phyloP scores from a whole-genome alignment of 805 yeast species.

The Saccharomyces eubayanus region DNA sequence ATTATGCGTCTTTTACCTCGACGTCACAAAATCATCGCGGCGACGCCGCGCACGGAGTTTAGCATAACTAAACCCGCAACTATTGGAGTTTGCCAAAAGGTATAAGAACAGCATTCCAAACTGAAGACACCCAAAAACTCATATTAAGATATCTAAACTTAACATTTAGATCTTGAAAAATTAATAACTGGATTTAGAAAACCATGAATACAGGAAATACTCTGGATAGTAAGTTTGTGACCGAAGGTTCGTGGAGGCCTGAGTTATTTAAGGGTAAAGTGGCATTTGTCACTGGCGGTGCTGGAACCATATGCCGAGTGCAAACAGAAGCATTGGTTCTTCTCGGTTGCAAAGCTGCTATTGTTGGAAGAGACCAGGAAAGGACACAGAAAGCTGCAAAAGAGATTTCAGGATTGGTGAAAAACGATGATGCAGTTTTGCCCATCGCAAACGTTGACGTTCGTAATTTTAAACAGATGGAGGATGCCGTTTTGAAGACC shows the following conservation, averaged over 20 bases:
- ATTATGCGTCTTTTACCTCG: not conserved
- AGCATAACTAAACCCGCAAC: not conserved
- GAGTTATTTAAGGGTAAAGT: slow-evolving; percentile 76
- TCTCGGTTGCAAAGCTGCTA: slow-evolving; percentile 81
- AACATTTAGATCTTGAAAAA: not conserved
- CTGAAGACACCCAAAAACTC: not conserved
- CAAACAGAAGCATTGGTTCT: slow-evolving; percentile 78
- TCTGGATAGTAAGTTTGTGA: slow-evolving; percentile 24
- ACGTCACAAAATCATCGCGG: not conserved
- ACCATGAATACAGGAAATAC: slow-evolving; percentile 19
- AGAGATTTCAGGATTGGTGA: slow-evolving; percentile 45
- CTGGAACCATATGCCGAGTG: slow-evolving; percentile 89
- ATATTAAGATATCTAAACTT: not conserved
- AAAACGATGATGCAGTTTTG: slow-evolving; percentile 52
- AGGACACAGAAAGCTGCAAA: slow-evolving; percentile 61
- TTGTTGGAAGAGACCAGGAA: slow-evolving; percentile 66
- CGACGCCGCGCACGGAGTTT: not conserved
- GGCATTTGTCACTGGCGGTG: slow-evolving; percentile 89
- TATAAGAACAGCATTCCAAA: not conserved
- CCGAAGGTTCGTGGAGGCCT: slow-evolving; percentile 38
- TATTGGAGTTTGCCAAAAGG: not conserved
- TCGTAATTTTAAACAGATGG: slow-evolving; percentile 53
- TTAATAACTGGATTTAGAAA: not conserved
- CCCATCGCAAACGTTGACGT: slow-evolving; percentile 75
- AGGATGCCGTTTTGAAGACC: slow-evolving; percentile 55